Conservation (phyloP, 108 stramenopile genomes). For the Aurantiochytrium sp. region DNA sequence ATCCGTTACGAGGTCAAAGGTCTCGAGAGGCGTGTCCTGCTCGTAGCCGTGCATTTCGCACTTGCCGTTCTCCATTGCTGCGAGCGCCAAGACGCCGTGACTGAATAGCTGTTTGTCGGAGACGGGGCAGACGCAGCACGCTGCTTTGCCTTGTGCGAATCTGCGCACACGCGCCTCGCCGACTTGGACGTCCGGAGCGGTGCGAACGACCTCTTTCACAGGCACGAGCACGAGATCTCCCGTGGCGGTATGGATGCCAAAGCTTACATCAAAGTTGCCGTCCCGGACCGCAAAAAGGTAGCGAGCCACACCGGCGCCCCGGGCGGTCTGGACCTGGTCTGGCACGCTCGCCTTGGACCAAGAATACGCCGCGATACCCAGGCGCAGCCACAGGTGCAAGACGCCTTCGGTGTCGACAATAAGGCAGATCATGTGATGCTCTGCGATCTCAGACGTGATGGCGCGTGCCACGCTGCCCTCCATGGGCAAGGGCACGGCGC, state of each 20-base stretch:
- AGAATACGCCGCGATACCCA: neutral
- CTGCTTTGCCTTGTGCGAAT: neutral
- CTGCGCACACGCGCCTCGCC: neutral
- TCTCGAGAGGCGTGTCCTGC: neutral
- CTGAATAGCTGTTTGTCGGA: neutral
- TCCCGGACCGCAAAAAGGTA: neutral
- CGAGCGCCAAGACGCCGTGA: neutral
- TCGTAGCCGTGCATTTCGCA: neutral
- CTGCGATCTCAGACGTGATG: neutral
- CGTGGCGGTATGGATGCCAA: neutral
- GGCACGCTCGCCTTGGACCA: neutral
- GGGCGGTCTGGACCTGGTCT: neutral
- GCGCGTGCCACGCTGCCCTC: neutral
- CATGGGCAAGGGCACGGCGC: neutral
- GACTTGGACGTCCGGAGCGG: neutral
- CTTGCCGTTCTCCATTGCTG: neutral
- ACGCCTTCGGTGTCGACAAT: neutral
- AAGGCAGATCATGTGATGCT: neutral
- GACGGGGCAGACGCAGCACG: neutral
- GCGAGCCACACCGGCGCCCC: neutral
- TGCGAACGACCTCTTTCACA: neutral
- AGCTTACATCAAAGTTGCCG: neutral
- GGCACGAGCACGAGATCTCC: neutral
- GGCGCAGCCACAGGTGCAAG: neutral
- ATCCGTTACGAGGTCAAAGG: neutral